Evolutionary conservation across 2,329 filamentous ascomycete species (phyloP).

Genomic region (Phyllosticta citribraziliensis): DNA sequence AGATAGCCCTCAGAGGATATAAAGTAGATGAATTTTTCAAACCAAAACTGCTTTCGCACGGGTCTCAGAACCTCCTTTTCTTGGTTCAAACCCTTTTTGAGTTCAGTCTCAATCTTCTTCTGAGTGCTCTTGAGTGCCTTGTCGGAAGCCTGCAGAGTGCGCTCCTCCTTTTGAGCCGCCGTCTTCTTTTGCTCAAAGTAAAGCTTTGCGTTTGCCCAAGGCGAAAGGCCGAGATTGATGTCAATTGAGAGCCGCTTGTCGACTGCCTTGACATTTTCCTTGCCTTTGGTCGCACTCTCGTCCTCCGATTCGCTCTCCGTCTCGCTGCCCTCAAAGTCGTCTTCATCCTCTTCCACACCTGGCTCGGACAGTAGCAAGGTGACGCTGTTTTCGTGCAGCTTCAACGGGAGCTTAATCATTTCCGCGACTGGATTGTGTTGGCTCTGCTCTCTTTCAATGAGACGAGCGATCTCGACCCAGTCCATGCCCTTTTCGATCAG

Average conservation of each 20-base stretch:
- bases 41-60: constrained; percentile 81
- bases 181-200: constrained; percentile 86
- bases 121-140: constrained; percentile 84
- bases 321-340: constrained; percentile 52
- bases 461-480: constrained; percentile 80
- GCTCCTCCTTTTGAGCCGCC: constrained; percentile 78
- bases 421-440: constrained; percentile 75
- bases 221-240: constrained; percentile 70
- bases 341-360: constrained; percentile 52
- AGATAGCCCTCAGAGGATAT: constrained; percentile 92
- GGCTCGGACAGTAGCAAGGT: constrained; percentile 70
- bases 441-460: constrained; percentile 80
- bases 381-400: constrained; percentile 80
- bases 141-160: constrained; percentile 70
- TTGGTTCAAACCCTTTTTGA: constrained; percentile 81
- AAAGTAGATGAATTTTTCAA: constrained; percentile 95
- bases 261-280: constrained; percentile 17
- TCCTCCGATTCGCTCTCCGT: constrained; percentile 27
- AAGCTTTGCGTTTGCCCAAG: constrained; percentile 80
- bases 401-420: constrained; percentile 77
- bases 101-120: constrained; percentile 73
- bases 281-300: constrained; percentile 28
- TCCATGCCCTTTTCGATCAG: constrained; percentile 94
- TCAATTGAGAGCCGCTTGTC: constrained; percentile 58
- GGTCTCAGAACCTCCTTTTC: constrained; percentile 82